Evolutionary conservation across 805 yeast species (phyloP).

Genomic region (Blastobotrys terrestris): DNA sequence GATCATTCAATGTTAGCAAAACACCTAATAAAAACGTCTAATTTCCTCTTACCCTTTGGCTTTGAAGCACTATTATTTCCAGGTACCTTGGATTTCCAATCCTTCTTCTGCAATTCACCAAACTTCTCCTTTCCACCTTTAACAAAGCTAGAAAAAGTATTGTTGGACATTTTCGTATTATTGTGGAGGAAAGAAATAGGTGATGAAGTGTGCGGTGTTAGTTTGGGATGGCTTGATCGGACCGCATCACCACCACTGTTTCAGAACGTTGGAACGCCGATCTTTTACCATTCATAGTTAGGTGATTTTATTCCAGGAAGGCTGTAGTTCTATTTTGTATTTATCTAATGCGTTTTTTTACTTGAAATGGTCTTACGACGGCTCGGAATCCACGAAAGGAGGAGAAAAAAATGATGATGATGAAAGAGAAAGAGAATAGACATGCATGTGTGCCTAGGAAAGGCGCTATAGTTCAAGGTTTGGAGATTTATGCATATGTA

Average conservation of each 20-base stretch:
- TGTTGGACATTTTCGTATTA: not conserved
- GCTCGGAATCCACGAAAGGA: too few species aligned
- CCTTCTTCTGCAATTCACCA: slow-evolving; percentile 16
- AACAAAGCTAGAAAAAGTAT: slow-evolving; percentile 8
- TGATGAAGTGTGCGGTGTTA: not conserved
- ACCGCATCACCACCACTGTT: not conserved
- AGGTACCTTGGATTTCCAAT: slow-evolving; percentile 12
- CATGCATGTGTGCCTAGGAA: too few species aligned
- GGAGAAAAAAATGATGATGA: too few species aligned
- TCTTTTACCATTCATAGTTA: too few species aligned
- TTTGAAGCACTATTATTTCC: not conserved
- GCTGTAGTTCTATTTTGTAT: too few species aligned
- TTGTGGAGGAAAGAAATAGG: not conserved
- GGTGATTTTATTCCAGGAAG: too few species aligned
- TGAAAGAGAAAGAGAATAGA: too few species aligned
- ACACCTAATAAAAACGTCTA: too few species aligned
- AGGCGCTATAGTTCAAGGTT: too few species aligned
- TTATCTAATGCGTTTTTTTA: too few species aligned
- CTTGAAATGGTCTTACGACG: too few species aligned
- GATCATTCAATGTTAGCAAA: not conserved
- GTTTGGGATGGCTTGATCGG: not conserved
- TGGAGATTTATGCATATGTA: too few species aligned
- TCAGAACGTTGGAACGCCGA: not conserved
- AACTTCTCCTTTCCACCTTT: slow-evolving; percentile 15
- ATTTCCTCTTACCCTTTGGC: slow-evolving; percentile 1